Evolutionary conservation across 208 protist genomes (phyloP), one percentile per base, ranked within the genome.

Genomic region (Histomonas meleagridis): DNA sequence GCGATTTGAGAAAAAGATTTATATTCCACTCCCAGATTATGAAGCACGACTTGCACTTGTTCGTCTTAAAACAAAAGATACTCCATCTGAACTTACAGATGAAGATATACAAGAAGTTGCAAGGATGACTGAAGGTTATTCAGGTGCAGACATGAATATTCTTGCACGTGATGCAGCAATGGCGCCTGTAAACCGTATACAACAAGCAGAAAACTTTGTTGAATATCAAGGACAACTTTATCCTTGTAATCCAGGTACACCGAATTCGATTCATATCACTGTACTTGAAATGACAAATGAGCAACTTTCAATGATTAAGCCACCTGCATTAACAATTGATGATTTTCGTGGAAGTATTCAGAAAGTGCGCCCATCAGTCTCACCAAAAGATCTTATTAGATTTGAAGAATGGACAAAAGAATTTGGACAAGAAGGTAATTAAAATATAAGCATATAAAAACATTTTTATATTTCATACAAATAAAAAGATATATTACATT

Each of bases 1-100:
- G 32, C 48, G 95, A 21, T 93, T 96, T 57, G 95, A 96, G 92
- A 95, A 95, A 91, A 93, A 95, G 38, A 95, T 96, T 48, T 95
- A 95, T 70, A 95, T 96, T 51, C 95, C 95, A 35, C 93, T 96
- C n/a, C 95, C 95, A 40, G 92, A 94, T 35, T 53, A 21, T 38
- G 76, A 92, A 57, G 93, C 91, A 12, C 51, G 95, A 48, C 14
- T 62, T 48, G 28, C 32, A n/a, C 1, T 95, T 16, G 91, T 95
- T 26, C 3, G 92, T 57, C 70, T 93, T 21, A 69, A 93, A n/a
- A 26, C 94, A 5, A 92, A 92, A 49, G 60, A 16, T n/a, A 93
- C 90, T 57, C 92, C 91, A 21, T 23, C 91, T 53, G 38, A 35
- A 10, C 23, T 93, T 38, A 90, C 28, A 12, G 60, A 14, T 23